Conservation (phyloP, 192 early-diverging fungal species). For the Rhizophagus clarus region DNA sequence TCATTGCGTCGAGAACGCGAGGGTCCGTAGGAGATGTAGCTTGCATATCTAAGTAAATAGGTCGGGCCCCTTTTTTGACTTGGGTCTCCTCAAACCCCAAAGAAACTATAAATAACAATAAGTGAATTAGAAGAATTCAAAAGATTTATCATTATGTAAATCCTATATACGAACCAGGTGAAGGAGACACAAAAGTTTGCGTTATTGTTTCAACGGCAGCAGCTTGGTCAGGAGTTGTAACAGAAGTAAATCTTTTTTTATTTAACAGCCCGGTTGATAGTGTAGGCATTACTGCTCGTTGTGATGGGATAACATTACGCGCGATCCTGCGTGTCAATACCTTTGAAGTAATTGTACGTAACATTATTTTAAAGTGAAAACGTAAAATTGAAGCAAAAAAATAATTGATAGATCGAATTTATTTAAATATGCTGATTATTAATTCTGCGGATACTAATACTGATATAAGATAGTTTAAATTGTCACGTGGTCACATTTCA, state of each 20-base stretch:
- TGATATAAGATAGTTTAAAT: too few relatives aligned
- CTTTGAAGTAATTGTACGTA: not conserved
- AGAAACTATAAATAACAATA: slow-evolving; percentile 39
- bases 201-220: not conserved
- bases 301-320: not conserved
- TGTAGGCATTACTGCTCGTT: not conserved
- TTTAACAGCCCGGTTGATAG: not conserved
- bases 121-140: not conserved
- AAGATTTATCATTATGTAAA: too few relatives aligned
- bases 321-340: not conserved
- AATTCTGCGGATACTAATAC: too few relatives aligned
- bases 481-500: too few relatives aligned
- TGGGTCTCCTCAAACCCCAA: slow-evolving; percentile 53
- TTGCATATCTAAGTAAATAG: slow-evolving; percentile 94
- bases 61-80: slow-evolving; percentile 52
- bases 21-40: slow-evolving; percentile 94
- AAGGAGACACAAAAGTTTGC: slow-evolving; percentile 8
- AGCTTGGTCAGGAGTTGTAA: not conserved
- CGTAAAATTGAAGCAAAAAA: not conserved
- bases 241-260: not conserved
- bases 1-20: slow-evolving; percentile 90
- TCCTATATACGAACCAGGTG: slow-evolving; percentile 1
- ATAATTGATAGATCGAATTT: too few relatives aligned
- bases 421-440: too few relatives aligned
- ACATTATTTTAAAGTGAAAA: not conserved